Conservation (phyloP, 2,329 filamentous ascomycete species). For the Epicoccum nigrum region DNA sequence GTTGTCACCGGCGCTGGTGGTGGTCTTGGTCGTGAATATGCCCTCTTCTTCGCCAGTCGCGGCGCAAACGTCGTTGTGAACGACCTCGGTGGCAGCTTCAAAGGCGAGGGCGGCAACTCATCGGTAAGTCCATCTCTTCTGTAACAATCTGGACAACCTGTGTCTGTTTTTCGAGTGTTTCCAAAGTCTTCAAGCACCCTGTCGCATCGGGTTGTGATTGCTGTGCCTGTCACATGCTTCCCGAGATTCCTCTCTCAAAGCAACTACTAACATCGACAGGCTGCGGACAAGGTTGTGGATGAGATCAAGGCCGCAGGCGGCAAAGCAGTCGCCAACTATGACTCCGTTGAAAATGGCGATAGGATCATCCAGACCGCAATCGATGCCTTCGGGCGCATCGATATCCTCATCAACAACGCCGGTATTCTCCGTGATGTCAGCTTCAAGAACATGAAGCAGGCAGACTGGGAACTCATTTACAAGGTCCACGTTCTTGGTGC, state of each 20-base stretch:
- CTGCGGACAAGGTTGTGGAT: conserved; percentile 81
- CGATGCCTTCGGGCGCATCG: conserved; percentile 81
- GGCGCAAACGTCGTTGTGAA: conserved; percentile 97
- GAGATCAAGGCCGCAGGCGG: conserved; percentile 87
- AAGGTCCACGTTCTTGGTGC: conserved; percentile 90
- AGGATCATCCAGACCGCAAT: conserved; percentile 91
- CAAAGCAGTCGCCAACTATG: conserved; percentile 97
- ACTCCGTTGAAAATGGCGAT: conserved; percentile 91
- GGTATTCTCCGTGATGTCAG: conserved; percentile 93
- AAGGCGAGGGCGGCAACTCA: conserved; percentile 85
- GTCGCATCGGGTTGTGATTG: neutral
- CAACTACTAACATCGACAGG: conserved; percentile 55
- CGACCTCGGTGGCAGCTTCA: conserved; percentile 90
- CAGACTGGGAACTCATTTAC: conserved; percentile 95
- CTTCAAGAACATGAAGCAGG: conserved; percentile 98
- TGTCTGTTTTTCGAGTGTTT: neutral
- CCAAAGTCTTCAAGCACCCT: neutral
- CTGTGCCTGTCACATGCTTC: conserved; percentile 4
- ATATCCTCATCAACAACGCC: conserved; percentile 97
- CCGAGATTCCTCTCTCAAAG: neutral
- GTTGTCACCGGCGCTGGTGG: conserved; percentile 87
- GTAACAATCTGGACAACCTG: too few species aligned
- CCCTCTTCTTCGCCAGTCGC: conserved; percentile 86
- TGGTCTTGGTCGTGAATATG: conserved; percentile 81
- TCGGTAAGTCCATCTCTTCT: conserved; percentile 66